phyloP scores from a whole-genome alignment of 495 filamentous ascomycete species.

The Penicillium paradoxum region DNA sequence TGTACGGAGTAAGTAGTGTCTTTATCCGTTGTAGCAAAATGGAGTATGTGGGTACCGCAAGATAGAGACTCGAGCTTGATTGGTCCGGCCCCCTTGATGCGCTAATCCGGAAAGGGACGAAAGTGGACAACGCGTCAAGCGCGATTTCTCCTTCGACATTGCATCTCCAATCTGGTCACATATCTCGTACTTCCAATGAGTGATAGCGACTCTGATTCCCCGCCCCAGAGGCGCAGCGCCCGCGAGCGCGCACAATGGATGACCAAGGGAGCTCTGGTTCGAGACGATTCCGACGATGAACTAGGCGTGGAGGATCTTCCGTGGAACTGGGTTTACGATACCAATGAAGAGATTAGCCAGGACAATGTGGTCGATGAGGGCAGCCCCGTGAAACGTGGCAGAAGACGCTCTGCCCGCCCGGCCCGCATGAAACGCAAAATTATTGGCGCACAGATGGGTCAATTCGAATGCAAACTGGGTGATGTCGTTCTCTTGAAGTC shows the following conservation, averaged over 20 bases:
- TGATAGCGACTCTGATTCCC: slow-evolving; percentile 13
- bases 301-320: slow-evolving; percentile 76
- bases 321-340: slow-evolving; percentile 88
- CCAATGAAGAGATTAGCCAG: slow-evolving; percentile 23
- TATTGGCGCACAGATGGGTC: slow-evolving; percentile 79
- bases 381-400: slow-evolving; percentile 23
- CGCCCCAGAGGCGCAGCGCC: slow-evolving; percentile 18
- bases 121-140: slow-evolving; percentile 41
- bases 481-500: slow-evolving; percentile 84
- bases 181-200: slow-evolving; percentile 1
- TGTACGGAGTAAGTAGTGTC: too few species aligned
- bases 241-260: slow-evolving; percentile 56
- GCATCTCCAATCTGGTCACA: slow-evolving; percentile 3
- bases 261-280: slow-evolving; percentile 57
- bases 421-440: slow-evolving; percentile 46
- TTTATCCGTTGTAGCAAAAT: neutral
- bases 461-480: slow-evolving; percentile 73
- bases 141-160: slow-evolving; percentile 14
- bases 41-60: neutral
- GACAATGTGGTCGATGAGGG: slow-evolving; percentile 19
- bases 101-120: slow-evolving; percentile 31
- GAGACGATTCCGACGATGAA: slow-evolving; percentile 91
- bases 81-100: neutral
- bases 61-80: too few species aligned
- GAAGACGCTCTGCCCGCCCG: slow-evolving; percentile 30